Conservation (phyloP, 345 rosid genomes). For the Syzygium aqueum region DNA sequence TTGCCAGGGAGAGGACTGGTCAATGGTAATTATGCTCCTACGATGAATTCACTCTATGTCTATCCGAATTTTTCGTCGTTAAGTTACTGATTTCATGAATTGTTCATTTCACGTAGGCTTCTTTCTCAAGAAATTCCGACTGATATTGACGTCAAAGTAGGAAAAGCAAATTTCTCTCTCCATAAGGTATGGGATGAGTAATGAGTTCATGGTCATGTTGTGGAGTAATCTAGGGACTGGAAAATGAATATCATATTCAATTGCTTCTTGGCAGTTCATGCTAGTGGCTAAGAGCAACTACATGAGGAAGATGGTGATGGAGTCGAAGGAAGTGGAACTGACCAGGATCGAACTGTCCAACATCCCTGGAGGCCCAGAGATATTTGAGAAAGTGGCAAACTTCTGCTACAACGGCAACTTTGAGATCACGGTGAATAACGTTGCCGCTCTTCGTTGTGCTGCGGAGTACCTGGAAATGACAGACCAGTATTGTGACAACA, state of each 20-base stretch:
- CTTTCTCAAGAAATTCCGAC: slow-evolving; percentile 72
- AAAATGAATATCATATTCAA: not conserved
- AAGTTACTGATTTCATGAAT: not conserved
- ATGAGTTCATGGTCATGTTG: not conserved
- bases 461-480: slow-evolving; percentile 89
- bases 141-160: slow-evolving; percentile 65
- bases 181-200: slow-evolving; percentile 45
- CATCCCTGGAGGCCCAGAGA: slow-evolving; percentile 83
- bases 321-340: slow-evolving; percentile 49
- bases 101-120: slow-evolving; percentile 40
- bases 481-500: slow-evolving; percentile 51
- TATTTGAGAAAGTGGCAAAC: slow-evolving; percentile 75
- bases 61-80: not conserved
- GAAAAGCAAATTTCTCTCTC: slow-evolving; percentile 68
- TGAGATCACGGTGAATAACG: slow-evolving; percentile 86
- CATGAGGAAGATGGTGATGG: slow-evolving; percentile 68
- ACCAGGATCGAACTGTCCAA: slow-evolving; percentile 54
- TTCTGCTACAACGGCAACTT: slow-evolving; percentile 91
- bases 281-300: slow-evolving; percentile 84
- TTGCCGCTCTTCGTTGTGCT: slow-evolving; percentile 86
- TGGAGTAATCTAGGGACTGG: not conserved
- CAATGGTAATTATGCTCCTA: slow-evolving; percentile 13
- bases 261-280: slow-evolving; percentile 47
- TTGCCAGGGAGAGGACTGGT: slow-evolving; percentile 30
- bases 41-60: not conserved